These are phyloP conservation scores for Pyrenochaeta sp. DNA, from an alignment of 2,329 filamentous ascomycete species.

Conservation along the genomic window DNA sequence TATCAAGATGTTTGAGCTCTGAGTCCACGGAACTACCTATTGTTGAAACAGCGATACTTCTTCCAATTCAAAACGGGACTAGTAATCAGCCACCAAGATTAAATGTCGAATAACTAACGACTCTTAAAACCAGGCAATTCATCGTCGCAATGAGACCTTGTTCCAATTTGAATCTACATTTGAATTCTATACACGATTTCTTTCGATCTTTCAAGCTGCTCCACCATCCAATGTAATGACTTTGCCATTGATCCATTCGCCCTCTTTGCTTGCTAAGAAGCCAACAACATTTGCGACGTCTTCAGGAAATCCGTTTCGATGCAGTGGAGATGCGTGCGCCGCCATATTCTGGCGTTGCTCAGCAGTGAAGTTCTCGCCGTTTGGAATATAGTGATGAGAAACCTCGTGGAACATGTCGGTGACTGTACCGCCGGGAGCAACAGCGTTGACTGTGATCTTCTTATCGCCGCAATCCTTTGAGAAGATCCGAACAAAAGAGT, in stretches of 20 bases:
- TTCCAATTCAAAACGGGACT: too few species aligned
- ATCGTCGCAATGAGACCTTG: too few species aligned
- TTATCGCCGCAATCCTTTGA: slow-evolving; percentile 63
- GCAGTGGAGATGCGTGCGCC: slow-evolving; percentile 69
- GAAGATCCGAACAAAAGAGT: slow-evolving; percentile 63
- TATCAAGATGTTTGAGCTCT: too few species aligned
- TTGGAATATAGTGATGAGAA: slow-evolving; percentile 69
- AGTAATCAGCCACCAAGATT: too few species aligned
- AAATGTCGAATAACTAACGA: too few species aligned
- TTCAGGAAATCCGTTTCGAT: slow-evolving; percentile 71
- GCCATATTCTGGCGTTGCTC: slow-evolving; percentile 69
- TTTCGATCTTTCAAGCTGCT: too few species aligned
- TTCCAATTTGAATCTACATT: too few species aligned
- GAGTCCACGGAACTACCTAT: too few species aligned
- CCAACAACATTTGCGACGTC: slow-evolving; percentile 72
- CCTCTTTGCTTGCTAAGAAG: slow-evolving; percentile 65
- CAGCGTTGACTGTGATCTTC: slow-evolving; percentile 67
- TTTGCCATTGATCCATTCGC: slow-evolving; percentile 65
- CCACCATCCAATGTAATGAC: slow-evolving; percentile 58
- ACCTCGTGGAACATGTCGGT: slow-evolving; percentile 68
- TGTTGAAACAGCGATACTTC: too few species aligned
- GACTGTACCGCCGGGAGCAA: slow-evolving; percentile 64
- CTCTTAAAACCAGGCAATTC: too few species aligned
- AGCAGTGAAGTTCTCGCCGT: slow-evolving; percentile 62
- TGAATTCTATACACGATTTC: too few species aligned